Conservation (phyloP, 2,329 filamentous ascomycete genomes). For the Coniella vitis region DNA sequence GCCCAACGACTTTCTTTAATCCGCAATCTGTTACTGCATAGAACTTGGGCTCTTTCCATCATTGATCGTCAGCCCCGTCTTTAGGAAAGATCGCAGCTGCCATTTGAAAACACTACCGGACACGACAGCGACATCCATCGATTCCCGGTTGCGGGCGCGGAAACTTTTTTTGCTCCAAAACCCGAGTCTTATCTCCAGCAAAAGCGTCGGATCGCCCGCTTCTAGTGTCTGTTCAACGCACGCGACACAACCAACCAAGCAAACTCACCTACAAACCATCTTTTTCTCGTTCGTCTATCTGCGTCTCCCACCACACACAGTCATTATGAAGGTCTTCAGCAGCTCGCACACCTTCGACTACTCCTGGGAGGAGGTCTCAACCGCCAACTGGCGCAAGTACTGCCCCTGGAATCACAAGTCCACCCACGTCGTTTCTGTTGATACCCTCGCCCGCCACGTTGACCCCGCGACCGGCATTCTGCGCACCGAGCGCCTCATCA, state of each 20-base stretch:
- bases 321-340: slow-evolving; percentile 61
- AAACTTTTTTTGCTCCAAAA: too few species aligned
- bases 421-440: slow-evolving; percentile 92
- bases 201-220: too few species aligned
- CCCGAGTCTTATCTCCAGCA: too few species aligned
- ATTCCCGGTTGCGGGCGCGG: not conserved
- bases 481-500: slow-evolving; percentile 56
- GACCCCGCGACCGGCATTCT: slow-evolving; percentile 52
- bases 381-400: slow-evolving; percentile 98
- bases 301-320: not conserved
- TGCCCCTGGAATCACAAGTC: slow-evolving; percentile 98
- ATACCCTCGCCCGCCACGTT: slow-evolving; percentile 71
- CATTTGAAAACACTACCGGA: not conserved
- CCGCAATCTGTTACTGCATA: too few species aligned
- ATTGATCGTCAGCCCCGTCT: not conserved
- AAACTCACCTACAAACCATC: not conserved
- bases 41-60: not conserved
- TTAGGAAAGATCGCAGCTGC: too few species aligned
- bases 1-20: slow-evolving; percentile 12
- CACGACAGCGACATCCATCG: not conserved
- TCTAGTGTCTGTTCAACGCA: too few species aligned
- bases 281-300: not conserved
- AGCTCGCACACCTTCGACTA: slow-evolving; percentile 89
- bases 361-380: slow-evolving; percentile 97
- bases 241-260: not conserved